Conservation (phyloP, 2,329 filamentous ascomycete genomes). For the Penicillium sp. region DNA sequence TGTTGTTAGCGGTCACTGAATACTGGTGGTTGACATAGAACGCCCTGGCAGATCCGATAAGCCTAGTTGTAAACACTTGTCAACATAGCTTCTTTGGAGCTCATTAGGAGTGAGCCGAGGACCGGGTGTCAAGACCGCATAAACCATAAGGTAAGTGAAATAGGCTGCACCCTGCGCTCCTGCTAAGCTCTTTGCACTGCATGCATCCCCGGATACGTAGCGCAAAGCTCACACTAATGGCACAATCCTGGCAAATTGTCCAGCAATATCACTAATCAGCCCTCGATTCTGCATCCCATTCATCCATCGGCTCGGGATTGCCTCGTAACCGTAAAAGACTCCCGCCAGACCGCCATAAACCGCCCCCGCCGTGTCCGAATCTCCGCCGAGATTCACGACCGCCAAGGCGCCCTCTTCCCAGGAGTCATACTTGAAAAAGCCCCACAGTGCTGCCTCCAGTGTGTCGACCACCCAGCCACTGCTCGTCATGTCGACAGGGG, state of each 20-base stretch:
- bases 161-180: not conserved
- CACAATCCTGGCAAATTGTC: slow-evolving; percentile 4
- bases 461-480: slow-evolving; percentile 47
- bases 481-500: slow-evolving; percentile 30
- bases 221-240: not conserved
- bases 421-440: slow-evolving; percentile 41
- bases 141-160: not conserved
- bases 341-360: slow-evolving; percentile 49
- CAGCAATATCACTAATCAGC: slow-evolving; percentile 21
- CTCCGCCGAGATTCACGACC: slow-evolving; percentile 46
- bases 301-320: slow-evolving; percentile 36
- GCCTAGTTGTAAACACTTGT: not conserved
- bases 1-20: too few species aligned
- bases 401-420: slow-evolving; percentile 43
- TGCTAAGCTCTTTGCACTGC: not conserved
- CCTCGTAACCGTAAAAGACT: slow-evolving; percentile 41
- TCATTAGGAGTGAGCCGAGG: not conserved
- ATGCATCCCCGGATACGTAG: not conserved
- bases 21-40: not conserved
- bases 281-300: slow-evolving; percentile 27
- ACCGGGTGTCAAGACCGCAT: not conserved
- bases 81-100: not conserved
- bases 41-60: not conserved
- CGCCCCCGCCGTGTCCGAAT: slow-evolving; percentile 49
- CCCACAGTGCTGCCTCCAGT: slow-evolving; percentile 46